Evolutionary conservation across 129 eudicot genomes (phyloP), one percentile per base, ranked within the genome.

Genomic region (Artemisia annua): DNA sequence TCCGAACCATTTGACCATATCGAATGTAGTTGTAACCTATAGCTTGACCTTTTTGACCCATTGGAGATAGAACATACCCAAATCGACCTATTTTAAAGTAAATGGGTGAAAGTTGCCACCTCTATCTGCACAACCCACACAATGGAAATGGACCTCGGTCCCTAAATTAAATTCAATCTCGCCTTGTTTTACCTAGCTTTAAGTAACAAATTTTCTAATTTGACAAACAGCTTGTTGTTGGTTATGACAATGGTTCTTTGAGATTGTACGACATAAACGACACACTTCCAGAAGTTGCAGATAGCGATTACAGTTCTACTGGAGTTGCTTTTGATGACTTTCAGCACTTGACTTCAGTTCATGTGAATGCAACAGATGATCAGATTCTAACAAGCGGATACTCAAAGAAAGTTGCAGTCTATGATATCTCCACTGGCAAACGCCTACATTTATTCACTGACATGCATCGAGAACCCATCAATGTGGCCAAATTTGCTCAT

Each of bases 311-410:
- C 54, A 30, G 68, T 43, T 69, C 89, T 11, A 75, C 48, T 54
- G 67, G 73, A 5, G 81, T 63, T 32, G 39, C 68, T 49, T 88
- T 85, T 78, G 96, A 86, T 63, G 79, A 83, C 53, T 92, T 88
- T 72, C 87, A 84, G 79, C 97, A 88, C 58, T 79, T 92, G 82
- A 92, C 97, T 71, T 92, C 97, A 3, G 91, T 92, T 72, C 96
- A 92, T 57, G 83, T 86, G 28, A 92, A 92, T 55, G 87, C 97
- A 72, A 88, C 91, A 0, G 97, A 92, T 22, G 89, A 86, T 53
- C 87, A 69, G 65, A 86, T 87, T 76, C 85, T 92, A 16, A 81
- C 88, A 26, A 92, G 96, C 35, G 92, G 96, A 11, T 92, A 88
- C 82, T 86, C 97, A 17, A 88, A 87, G 75, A 88, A 87, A 77